These are phyloP conservation scores for Amyloporia xantha DNA, from an alignment of 768 basidiomycete species.

Conservation along the genomic window DNA sequence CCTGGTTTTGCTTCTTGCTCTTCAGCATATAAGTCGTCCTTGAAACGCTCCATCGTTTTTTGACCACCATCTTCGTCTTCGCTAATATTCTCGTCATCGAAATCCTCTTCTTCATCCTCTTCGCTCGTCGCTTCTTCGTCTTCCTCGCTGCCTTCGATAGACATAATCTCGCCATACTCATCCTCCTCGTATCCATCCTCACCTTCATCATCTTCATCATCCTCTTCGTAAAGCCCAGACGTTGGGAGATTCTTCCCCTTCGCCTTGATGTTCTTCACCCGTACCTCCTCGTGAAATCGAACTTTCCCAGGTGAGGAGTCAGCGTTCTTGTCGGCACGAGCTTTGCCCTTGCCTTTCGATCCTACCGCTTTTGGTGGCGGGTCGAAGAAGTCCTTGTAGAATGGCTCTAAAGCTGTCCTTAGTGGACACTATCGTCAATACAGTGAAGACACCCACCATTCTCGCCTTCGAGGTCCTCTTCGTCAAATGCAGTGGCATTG, in stretches of 20 bases:
- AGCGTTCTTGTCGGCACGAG: conserved; percentile 9
- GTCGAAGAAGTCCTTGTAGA: conserved; percentile 79
- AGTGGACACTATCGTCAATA: neutral
- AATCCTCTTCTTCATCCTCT: conserved; percentile 23
- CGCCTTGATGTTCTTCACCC: conserved; percentile 74
- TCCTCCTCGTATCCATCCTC: conserved; percentile 23
- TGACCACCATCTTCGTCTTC: conserved; percentile 26
- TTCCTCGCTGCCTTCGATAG: conserved; percentile 15
- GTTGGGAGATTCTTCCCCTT: conserved; percentile 61
- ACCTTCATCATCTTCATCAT: conserved; percentile 35
- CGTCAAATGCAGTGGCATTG: conserved; percentile 29
- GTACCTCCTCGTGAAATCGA: conserved; percentile 75
- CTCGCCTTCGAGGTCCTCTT: conserved; percentile 40
- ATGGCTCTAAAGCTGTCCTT: conserved; percentile 39
- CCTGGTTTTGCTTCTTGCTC: conserved; percentile 35
- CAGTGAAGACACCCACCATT: conserved; percentile 32
- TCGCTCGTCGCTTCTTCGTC: conserved; percentile 19
- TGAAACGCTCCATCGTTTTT: conserved; percentile 59
- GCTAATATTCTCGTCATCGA: conserved; percentile 22
- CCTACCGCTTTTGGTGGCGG: conserved; percentile 35
- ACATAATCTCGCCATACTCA: too few species aligned
- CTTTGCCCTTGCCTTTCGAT: conserved; percentile 18
- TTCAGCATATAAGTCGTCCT: conserved; percentile 75
- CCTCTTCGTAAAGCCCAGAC: conserved; percentile 34
- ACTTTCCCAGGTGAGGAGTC: conserved; percentile 40